Base-by-base conservation (phyloP, 495 filamentous ascomycete species). In the Podospora tetraspora region DNA sequence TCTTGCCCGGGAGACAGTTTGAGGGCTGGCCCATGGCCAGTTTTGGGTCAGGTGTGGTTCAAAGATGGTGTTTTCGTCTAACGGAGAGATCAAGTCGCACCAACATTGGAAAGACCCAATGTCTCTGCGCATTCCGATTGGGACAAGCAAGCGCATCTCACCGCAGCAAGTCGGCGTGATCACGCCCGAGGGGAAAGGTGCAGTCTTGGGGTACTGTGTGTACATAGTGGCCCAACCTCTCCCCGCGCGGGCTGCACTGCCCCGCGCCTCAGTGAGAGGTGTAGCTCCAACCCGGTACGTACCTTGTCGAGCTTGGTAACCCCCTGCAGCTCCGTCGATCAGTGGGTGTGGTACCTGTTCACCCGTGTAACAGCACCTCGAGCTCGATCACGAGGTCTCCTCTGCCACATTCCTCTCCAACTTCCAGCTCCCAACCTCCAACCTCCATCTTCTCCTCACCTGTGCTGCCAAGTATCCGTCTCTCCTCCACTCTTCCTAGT, bases 141-240 rank as follows among this genome's bases (percentile, higher is more conserved):
- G 43, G 43, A 52, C 43, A 9, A 8, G 43, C 43, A 7, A n/a
- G 8, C 5, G 43, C 43, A 52, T 52, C 19, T n/a, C 43, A n/a
- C 43, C 1, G 43, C 19, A 52, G 43, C 13, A 52, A 6, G 43
- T 52, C 16, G 43, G 43, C 43, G 43, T 52, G 43, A 52, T n/a
- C 43, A 52, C 19, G 11, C 58, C 58, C 60, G 60, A 62, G 11
- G 23, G 60, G 60, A 27, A 62, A 62, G 60, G 60, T 62, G 60
- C 60, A 59, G 43, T 59, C 21, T 11, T 10, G n/a, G 57, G 57
- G 34, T 43, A 43, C 34, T 16, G 34, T 43, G 34, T 43, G 34
- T 16, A 43, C 34, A 37, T 16, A 37, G 37, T 52, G 11, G n/a
- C 37, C 37, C 16, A 52, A 8, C 19, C 43, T 52, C 43, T n/a